A percentile compares a stretch with the other conserved stretches of the same genome.
Conservation (phyloP, 2,329 filamentous ascomycete species). For the Cytospora schulzeri region DNA sequence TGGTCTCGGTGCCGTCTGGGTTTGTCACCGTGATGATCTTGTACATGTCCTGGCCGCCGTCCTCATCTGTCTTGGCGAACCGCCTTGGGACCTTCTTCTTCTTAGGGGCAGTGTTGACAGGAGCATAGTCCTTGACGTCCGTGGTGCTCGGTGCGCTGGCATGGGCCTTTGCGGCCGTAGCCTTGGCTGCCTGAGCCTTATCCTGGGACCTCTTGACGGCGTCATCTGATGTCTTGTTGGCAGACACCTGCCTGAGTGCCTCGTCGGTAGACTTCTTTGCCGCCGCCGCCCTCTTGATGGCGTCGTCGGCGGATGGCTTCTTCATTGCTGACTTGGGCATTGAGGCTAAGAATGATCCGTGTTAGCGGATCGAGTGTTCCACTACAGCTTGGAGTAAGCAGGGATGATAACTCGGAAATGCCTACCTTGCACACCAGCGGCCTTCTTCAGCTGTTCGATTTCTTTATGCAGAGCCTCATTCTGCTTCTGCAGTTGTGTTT, state of each 20-base stretch:
- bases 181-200: slow-evolving; percentile 4
- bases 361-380: slow-evolving; percentile 3
- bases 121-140: slow-evolving; percentile 25
- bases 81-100: slow-evolving; percentile 5
- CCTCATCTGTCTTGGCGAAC: slow-evolving; percentile 16
- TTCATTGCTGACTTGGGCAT: background rate
- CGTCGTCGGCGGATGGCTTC: slow-evolving; percentile 12
- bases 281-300: background rate
- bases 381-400: background rate
- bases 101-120: slow-evolving; percentile 4
- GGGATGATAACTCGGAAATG: background rate
- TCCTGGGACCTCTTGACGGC: slow-evolving; percentile 1
- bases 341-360: slow-evolving; percentile 10
- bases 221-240: background rate
- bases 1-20: slow-evolving; percentile 18
- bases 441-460: slow-evolving; percentile 24
- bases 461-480: slow-evolving; percentile 19
- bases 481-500: slow-evolving; percentile 14
- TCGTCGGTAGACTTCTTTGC: too few species aligned
- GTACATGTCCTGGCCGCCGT: slow-evolving; percentile 16
- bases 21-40: slow-evolving; percentile 6
- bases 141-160: slow-evolving; percentile 6
- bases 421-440: slow-evolving; percentile 21
- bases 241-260: too few species aligned
- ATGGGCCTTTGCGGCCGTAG: slow-evolving; percentile 2